phyloP scores from a whole-genome alignment of 768 basidiomycete genomes.

The Kwoniella newhampshirensis region DNA sequence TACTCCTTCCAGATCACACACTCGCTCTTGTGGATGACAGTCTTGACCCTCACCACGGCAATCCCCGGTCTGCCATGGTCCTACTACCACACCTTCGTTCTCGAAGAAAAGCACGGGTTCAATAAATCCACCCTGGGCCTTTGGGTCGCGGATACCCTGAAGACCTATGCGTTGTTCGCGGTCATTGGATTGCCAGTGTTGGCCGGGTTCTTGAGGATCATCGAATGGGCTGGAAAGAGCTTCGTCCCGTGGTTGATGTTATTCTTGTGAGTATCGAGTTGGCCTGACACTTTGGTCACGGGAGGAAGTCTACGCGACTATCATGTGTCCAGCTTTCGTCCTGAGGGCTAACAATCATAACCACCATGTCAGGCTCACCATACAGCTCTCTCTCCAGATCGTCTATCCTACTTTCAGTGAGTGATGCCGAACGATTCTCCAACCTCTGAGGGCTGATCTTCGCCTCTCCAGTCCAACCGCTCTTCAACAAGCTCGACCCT shows the following conservation, averaged over 20 bases:
- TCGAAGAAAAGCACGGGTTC: constrained; percentile 94
- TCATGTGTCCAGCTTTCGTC: too few species aligned
- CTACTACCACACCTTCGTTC: constrained; percentile 83
- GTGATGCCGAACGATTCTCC: constrained; percentile 60
- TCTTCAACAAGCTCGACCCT: constrained; percentile 96
- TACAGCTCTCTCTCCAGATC: constrained; percentile 75
- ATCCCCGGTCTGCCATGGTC: constrained; percentile 72
- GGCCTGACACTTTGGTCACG: too few species aligned
- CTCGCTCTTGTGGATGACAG: constrained; percentile 72
- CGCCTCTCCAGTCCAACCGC: constrained; percentile 64
- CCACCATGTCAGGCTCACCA: constrained; percentile 61
- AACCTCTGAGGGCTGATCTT: constrained; percentile 62
- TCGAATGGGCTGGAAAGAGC: constrained; percentile 87
- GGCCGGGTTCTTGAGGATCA: constrained; percentile 79
- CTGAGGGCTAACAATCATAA: not conserved
- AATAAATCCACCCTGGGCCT: constrained; percentile 83
- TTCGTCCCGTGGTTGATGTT: constrained; percentile 93
- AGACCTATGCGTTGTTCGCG: constrained; percentile 70
- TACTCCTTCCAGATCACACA: constrained; percentile 66
- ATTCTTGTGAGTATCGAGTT: constrained; percentile 77
- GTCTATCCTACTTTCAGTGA: constrained; percentile 51
- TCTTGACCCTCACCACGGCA: constrained; percentile 64
- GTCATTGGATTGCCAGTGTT: constrained; percentile 81
- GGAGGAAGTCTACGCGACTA: too few species aligned
- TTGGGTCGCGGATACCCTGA: constrained; percentile 76